Evolutionary conservation across 164 flowering plant species (phyloP).

Genomic region (Magnolia kwangsiensis): DNA sequence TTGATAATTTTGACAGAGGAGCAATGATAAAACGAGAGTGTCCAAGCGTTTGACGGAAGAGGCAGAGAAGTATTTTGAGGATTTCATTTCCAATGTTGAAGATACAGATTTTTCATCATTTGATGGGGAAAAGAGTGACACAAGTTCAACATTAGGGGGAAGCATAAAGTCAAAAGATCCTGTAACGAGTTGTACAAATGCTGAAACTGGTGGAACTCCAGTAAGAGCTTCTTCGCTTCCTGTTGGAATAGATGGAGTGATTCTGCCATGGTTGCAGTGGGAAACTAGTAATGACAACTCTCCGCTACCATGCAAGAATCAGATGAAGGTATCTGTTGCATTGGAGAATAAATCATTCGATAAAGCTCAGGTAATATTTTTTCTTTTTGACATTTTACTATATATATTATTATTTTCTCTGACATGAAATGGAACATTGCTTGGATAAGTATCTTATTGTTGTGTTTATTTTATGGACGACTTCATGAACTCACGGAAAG

Average conservation of each 20-base stretch:
- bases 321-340: slow-evolving; percentile 23
- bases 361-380: slow-evolving; percentile 44
- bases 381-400: not conserved
- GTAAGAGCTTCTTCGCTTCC: slow-evolving; percentile 32
- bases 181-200: slow-evolving; percentile 13
- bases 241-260: slow-evolving; percentile 78
- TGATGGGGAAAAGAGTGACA: slow-evolving; percentile 96
- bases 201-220: slow-evolving; percentile 31
- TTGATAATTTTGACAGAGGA: slow-evolving; percentile 44
- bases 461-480: too few species aligned
- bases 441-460: too few species aligned
- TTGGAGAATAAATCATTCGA: slow-evolving; percentile 26
- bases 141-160: slow-evolving; percentile 70
- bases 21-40: slow-evolving; percentile 62
- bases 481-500: too few species aligned
- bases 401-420: not conserved
- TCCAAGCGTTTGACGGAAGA: slow-evolving; percentile 73
- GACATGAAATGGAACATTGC: too few species aligned
- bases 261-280: slow-evolving; percentile 96
- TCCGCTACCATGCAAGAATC: slow-evolving; percentile 32
- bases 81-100: slow-evolving; percentile 85
- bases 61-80: slow-evolving; percentile 89
- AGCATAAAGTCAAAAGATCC: slow-evolving; percentile 26
- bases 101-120: slow-evolving; percentile 92
- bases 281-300: slow-evolving; percentile 65